Percentiles rank a stretch among this genome's conserved stretches.
These are phyloP conservation scores for Lentinula lateritia DNA, from an alignment of 768 basidiomycete species.

Conservation along the genomic window DNA sequence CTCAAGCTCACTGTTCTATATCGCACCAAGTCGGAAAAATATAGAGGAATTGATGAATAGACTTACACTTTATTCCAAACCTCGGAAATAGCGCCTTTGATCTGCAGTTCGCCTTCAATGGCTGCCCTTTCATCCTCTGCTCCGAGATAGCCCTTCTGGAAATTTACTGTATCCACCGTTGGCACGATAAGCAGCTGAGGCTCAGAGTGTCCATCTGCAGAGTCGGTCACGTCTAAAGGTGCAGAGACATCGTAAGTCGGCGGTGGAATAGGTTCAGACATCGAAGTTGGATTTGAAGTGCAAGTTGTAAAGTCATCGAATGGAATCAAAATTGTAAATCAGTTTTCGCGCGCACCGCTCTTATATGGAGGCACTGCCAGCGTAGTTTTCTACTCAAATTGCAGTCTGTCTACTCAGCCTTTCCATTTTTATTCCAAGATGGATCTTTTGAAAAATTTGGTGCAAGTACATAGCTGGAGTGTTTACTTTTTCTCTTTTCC, in stretches of 20 bases:
- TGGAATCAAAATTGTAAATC: neutral
- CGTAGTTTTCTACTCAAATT: too few species aligned
- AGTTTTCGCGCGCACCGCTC: slow-evolving; percentile 1
- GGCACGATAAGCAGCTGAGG: slow-evolving; percentile 77
- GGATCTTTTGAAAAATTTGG: too few species aligned
- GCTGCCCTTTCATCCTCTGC: slow-evolving; percentile 79
- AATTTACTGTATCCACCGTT: slow-evolving; percentile 60
- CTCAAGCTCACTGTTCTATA: slow-evolving; percentile 60
- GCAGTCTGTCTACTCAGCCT: too few species aligned
- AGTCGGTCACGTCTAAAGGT: slow-evolving; percentile 16
- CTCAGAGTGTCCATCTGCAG: slow-evolving; percentile 10
- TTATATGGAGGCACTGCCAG: too few species aligned
- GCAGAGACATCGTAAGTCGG: slow-evolving; percentile 51
- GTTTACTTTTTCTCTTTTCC: too few species aligned
- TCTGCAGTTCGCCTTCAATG: slow-evolving; percentile 82
- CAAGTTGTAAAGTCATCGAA: neutral
- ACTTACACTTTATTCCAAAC: slow-evolving; percentile 72
- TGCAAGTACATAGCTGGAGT: too few species aligned
- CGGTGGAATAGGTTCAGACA: slow-evolving; percentile 47
- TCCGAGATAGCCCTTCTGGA: slow-evolving; percentile 84
- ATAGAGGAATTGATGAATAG: slow-evolving; percentile 5
- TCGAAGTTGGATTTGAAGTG: slow-evolving; percentile 6
- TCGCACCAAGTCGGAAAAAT: slow-evolving; percentile 9
- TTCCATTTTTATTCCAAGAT: too few species aligned
- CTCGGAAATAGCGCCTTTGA: slow-evolving; percentile 58